Percentiles rank a stretch among this genome's conserved stretches.
Conservation (phyloP, 306 rosid genomes). For the Alnus rubra region DNA sequence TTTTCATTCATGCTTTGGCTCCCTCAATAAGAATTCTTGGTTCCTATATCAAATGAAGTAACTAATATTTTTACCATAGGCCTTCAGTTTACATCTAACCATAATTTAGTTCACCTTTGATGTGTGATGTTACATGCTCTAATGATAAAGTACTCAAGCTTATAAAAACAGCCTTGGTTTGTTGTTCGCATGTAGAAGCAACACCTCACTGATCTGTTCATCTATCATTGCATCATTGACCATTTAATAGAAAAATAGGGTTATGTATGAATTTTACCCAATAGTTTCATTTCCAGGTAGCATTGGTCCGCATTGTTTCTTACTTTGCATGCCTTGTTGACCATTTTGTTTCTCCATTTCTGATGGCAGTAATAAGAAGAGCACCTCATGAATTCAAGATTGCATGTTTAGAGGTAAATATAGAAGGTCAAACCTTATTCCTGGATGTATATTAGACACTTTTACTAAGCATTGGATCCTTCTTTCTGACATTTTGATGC, state of each 20-base stretch:
- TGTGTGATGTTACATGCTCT: too few relatives aligned
- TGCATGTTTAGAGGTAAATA: constrained; percentile 90
- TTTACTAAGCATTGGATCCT: constrained; percentile 1
- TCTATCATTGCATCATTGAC: background rate
- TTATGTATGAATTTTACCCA: too few relatives aligned
- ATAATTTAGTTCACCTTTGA: too few relatives aligned
- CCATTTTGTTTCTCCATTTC: constrained; percentile 28
- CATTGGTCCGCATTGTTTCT: background rate
- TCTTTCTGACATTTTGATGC: constrained; percentile 10
- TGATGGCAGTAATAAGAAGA: constrained; percentile 84
- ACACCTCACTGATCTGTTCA: background rate
- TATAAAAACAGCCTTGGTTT: constrained; percentile 1
- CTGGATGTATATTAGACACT: constrained; percentile 16
- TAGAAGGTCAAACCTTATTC: constrained; percentile 13
- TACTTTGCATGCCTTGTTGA: constrained; percentile 27
- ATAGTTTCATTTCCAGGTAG: background rate
- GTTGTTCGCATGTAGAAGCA: background rate
- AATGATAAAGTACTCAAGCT: constrained; percentile 7
- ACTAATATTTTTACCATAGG: constrained; percentile 8
- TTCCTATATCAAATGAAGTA: too few relatives aligned
- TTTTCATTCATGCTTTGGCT: too few relatives aligned
- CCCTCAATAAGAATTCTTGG: too few relatives aligned
- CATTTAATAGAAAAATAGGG: background rate
- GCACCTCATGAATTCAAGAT: constrained; percentile 99
- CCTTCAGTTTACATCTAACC: background rate